Conservation (phyloP, 1,284 basidiomycete genomes). For the Vanrija sp. region DNA sequence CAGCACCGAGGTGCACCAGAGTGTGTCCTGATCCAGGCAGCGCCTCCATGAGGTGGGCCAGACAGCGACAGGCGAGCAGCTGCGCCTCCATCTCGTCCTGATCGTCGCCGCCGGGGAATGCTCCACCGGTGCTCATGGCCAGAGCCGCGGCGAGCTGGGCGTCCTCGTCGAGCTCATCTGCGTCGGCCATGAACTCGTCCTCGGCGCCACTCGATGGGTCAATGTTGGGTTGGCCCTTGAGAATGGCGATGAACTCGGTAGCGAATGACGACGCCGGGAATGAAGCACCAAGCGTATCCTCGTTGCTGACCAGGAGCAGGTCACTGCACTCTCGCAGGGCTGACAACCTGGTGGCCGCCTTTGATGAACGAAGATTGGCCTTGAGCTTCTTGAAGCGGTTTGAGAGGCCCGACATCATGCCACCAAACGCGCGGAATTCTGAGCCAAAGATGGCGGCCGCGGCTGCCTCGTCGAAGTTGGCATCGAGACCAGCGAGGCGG, state of each 20-base stretch:
- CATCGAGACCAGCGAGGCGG: slow-evolving; percentile 51
- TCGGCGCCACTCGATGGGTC: slow-evolving; percentile 28
- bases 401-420: slow-evolving; percentile 83
- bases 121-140: slow-evolving; percentile 52
- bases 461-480: slow-evolving; percentile 62
- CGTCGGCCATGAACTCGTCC: slow-evolving; percentile 46
- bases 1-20: slow-evolving; percentile 89
- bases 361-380: slow-evolving; percentile 78
- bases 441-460: slow-evolving; percentile 63
- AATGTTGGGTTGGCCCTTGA: slow-evolving; percentile 66
- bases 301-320: slow-evolving; percentile 89
- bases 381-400: slow-evolving; percentile 81
- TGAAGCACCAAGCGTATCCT: slow-evolving; percentile 84
- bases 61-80: slow-evolving; percentile 85
- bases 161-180: slow-evolving; percentile 61
- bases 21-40: slow-evolving; percentile 89
- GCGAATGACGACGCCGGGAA: slow-evolving; percentile 92
- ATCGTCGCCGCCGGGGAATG: slow-evolving; percentile 29
- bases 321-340: slow-evolving; percentile 94
- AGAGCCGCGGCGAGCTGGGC: slow-evolving; percentile 77
- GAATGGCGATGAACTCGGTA: slow-evolving; percentile 83
- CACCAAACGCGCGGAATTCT: slow-evolving; percentile 60
- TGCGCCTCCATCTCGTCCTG: slow-evolving; percentile 74
- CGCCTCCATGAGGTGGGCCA: slow-evolving; percentile 95
- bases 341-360: slow-evolving; percentile 73